Conservation (phyloP, 768 basidiomycete species). For the Scleroderma bovista region DNA sequence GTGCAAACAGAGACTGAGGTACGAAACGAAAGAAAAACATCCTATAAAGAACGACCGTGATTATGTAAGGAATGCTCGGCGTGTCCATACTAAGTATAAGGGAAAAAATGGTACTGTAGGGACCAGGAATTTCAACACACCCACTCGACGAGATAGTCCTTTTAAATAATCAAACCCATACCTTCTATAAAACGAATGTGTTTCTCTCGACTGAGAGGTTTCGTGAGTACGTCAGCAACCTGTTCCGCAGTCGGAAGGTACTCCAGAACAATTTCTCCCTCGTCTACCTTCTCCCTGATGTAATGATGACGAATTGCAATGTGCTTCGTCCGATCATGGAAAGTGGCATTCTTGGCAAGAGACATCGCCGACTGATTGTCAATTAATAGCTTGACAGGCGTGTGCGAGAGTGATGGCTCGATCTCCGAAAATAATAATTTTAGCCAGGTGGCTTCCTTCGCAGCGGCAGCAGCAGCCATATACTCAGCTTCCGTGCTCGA, state of each 20-base stretch:
- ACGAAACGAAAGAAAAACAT: too few relatives aligned
- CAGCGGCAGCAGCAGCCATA: constrained; percentile 30
- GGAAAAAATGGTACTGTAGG: too few relatives aligned
- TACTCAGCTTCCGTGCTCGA: constrained; percentile 40
- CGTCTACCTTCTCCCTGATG: too few relatives aligned
- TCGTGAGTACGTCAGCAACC: constrained; percentile 27
- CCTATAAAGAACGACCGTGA: too few relatives aligned
- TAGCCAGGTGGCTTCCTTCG: constrained; percentile 23
- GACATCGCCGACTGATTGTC: constrained; percentile 1
- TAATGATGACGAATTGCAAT: constrained; percentile 1
- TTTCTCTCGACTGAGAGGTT: constrained; percentile 5
- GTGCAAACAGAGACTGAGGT: too few relatives aligned
- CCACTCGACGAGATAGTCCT: background rate
- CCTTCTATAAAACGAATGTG: background rate
- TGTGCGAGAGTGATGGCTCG: background rate
- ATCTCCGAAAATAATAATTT: constrained; percentile 16
- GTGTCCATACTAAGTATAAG: too few relatives aligned
- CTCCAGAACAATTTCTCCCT: too few relatives aligned
- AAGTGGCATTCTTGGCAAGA: background rate
- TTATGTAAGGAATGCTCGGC: too few relatives aligned
- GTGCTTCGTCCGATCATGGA: background rate
- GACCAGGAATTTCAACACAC: background rate
- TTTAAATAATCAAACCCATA: background rate
- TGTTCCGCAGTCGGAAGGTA: constrained; percentile 13
- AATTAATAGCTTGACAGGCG: constrained; percentile 9